phyloP scores from a whole-genome alignment of 2,329 filamentous ascomycete species.

The Arthrobotrys sphaeroides region DNA sequence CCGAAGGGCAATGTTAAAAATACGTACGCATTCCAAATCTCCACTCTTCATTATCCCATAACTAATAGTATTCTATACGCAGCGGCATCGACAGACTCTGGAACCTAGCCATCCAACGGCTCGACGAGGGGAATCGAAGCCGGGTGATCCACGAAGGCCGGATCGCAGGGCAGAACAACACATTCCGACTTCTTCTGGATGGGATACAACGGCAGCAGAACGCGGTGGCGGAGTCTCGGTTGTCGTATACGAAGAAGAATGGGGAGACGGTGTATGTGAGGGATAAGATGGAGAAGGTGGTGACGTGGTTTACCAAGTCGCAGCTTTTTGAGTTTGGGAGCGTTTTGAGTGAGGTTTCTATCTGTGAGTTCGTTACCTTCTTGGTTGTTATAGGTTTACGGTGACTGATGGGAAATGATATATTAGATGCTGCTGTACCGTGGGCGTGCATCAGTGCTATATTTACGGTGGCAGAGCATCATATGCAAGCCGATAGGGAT shows the following conservation, averaged over 20 bases:
- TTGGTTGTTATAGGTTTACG: background rate
- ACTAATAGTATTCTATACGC: background rate
- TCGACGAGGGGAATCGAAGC: conserved; percentile 18
- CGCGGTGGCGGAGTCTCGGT: conserved; percentile 9
- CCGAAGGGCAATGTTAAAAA: conserved; percentile 19
- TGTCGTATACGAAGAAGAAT: conserved; percentile 22
- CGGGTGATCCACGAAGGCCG: conserved; percentile 22
- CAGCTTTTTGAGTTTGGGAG: conserved; percentile 32
- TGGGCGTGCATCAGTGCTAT: conserved; percentile 34
- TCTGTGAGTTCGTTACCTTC: conserved; percentile 21
- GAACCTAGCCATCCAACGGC: conserved; percentile 9
- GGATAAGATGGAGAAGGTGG: conserved; percentile 42
- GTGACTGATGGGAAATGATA: background rate
- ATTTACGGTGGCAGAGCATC: conserved; percentile 30
- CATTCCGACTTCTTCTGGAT: conserved; percentile 36
- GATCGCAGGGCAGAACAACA: conserved; percentile 34
- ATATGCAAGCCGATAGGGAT: conserved; percentile 36
- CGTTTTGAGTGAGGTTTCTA: conserved; percentile 26
- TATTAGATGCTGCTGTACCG: conserved; percentile 26
- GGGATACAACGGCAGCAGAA: conserved; percentile 32
- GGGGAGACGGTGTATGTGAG: conserved; percentile 30
- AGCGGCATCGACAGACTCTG: conserved; percentile 33
- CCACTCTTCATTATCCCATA: background rate
- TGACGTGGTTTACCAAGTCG: conserved; percentile 40
- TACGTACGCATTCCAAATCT: conserved; percentile 2